Evolutionary conservation across 306 rosid species (phyloP).

Genomic region (Cicer pinnatifidum): DNA sequence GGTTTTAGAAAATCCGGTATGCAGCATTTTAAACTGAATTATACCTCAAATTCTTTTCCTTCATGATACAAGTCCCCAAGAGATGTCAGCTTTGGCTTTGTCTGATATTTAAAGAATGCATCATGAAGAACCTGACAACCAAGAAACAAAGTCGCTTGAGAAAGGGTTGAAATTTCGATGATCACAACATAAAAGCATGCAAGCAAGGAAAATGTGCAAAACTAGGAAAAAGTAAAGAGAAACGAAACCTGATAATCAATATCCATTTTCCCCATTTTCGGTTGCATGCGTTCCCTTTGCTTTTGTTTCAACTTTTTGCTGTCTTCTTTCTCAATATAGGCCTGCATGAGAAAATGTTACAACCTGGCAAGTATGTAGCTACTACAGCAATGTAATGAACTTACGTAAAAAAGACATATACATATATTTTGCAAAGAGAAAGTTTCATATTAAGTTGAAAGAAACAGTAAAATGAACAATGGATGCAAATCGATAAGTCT

Average conservation of each 20-base stretch:
- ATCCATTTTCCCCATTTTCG: slow-evolving; percentile 99
- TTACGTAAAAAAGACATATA: not conserved
- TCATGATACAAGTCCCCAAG: slow-evolving; percentile 92
- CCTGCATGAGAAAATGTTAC: slow-evolving; percentile 54
- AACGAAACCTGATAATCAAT: slow-evolving; percentile 90
- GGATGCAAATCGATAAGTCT: not conserved
- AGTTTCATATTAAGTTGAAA: slow-evolving; percentile 13
- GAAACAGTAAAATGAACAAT: slow-evolving; percentile 13
- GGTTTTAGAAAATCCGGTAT: slow-evolving; percentile 12
- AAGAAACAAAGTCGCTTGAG: slow-evolving; percentile 46
- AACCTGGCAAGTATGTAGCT: not conserved
- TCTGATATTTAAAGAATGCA: slow-evolving; percentile 92
- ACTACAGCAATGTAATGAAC: slow-evolving; percentile 21
- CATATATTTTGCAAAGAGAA: not conserved
- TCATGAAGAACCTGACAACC: slow-evolving; percentile 89
- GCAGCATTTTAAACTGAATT: slow-evolving; percentile 22
- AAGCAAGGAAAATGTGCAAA: slow-evolving; percentile 22
- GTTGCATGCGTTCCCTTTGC: slow-evolving; percentile 99
- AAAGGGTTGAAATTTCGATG: slow-evolving; percentile 28
- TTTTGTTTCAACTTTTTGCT: slow-evolving; percentile 97
- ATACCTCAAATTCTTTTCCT: slow-evolving; percentile 97
- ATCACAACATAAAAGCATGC: slow-evolving; percentile 21
- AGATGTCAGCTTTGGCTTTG: slow-evolving; percentile 91
- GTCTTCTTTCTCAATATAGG: slow-evolving; percentile 98
- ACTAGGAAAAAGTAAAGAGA: not conserved